Evolutionary conservation across 2,329 filamentous ascomycete genomes (phyloP), one percentile per base, ranked within the genome.

Genomic region (Fusarium solani-melongenae): DNA sequence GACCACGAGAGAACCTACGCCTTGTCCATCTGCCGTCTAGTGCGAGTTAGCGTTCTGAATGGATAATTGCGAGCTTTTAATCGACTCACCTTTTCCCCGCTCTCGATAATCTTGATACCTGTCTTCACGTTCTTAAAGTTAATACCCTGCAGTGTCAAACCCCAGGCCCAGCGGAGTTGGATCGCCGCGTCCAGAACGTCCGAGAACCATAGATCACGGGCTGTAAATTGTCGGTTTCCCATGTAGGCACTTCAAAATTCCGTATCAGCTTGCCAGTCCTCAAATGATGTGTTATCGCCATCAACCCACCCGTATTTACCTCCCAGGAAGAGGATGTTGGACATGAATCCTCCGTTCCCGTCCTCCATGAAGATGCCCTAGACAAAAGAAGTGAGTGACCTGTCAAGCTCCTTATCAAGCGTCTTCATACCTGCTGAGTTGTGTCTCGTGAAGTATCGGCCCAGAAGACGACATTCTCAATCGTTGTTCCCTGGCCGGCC

Each of bases 111-210:
- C 31, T 82, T 92, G 63, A 94, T 83, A 17, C 91, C 92, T 38
- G 92, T 85, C 8, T 83, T 82, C 77, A 90, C 92, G 78, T 91
- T 86, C 78, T 88, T 86, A 80, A 93, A 88, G 33, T 81, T 84
- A 36, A 93, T 80, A 29, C 87, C 88, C 81, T 92, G 92, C 84
- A 93, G 92, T 90, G 89, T 91, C 90, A 91, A 94, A 31, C 89
- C 88, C 92, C 92, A 94, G 81, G 92, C 88, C 92, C 92, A 94
- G 72, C 92, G 88, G 82, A 93, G 89, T 78, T 88, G 90, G 62
- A 93, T 89, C 55, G 89, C 88, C 9, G 91, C 93, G 71, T 89
- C 90, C n/a, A n/a, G 38, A 91, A 78, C 86, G 85, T 66, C 58
- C 72, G 90, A 89, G 83, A 94, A 93, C 15, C 85, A 88, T 59